These are phyloP conservation scores for Eucalyptus albens DNA, from an alignment of 345 rosid genomes.

Conservation along the genomic window DNA sequence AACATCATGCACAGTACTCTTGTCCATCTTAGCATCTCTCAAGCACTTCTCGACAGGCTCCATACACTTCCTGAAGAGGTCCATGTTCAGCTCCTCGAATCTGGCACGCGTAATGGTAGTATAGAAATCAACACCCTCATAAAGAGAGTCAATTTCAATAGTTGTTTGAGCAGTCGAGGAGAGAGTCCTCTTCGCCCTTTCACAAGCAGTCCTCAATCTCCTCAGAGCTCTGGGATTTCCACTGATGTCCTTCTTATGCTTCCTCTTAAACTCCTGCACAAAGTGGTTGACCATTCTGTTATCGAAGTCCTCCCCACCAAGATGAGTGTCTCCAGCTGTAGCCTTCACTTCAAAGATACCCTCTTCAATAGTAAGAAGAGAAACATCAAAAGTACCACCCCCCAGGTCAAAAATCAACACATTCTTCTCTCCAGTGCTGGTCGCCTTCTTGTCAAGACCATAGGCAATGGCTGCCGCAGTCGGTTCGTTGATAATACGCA, in stretches of 20 bases:
- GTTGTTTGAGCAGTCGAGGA: slow-evolving; percentile 43
- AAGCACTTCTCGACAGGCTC: slow-evolving; percentile 43
- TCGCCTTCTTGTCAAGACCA: background rate
- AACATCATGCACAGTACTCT: slow-evolving; percentile 31
- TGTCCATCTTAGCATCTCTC: slow-evolving; percentile 51
- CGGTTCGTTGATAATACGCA: background rate
- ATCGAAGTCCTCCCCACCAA: slow-evolving; percentile 35
- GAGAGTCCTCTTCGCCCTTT: slow-evolving; percentile 44
- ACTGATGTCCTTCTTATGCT: slow-evolving; percentile 25
- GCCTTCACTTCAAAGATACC: slow-evolving; percentile 45
- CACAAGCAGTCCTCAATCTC: slow-evolving; percentile 35
- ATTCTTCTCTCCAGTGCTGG: slow-evolving; percentile 12
- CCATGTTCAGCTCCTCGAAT: slow-evolving; percentile 42
- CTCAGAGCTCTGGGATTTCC: slow-evolving; percentile 35
- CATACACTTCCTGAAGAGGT: slow-evolving; percentile 45
- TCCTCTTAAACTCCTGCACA: slow-evolving; percentile 35
- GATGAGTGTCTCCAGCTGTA: slow-evolving; percentile 42
- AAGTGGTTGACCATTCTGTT: slow-evolving; percentile 33
- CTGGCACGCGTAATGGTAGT: slow-evolving; percentile 31
- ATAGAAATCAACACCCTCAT: slow-evolving; percentile 29
- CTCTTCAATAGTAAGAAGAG: slow-evolving; percentile 33
- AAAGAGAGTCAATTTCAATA: slow-evolving; percentile 34
- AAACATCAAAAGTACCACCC: slow-evolving; percentile 48
- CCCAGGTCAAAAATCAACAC: slow-evolving; percentile 39
- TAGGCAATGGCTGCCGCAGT: background rate